A percentile compares a stretch with the other conserved stretches of the same genome.
phyloP scores from a whole-genome alignment of 805 yeast genomes.

The Sugiyamaella mastotermitis region DNA sequence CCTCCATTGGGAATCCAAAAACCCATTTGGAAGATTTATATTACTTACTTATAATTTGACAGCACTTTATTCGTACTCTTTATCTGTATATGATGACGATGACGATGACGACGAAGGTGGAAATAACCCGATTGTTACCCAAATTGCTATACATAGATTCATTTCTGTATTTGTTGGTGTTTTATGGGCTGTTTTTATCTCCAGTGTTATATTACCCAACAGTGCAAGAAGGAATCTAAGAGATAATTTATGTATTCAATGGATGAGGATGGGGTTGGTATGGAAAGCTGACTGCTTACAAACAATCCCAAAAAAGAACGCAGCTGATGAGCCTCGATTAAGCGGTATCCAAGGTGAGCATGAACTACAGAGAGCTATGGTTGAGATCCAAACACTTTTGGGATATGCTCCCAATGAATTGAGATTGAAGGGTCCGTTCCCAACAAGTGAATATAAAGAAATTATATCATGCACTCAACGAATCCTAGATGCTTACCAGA shows the following conservation, averaged over 20 bases:
- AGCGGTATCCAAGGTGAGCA: conserved; percentile 28
- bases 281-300: conserved; percentile 74
- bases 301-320: conserved; percentile 9
- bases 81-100: conserved; percentile 49
- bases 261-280: conserved; percentile 74
- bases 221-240: conserved; percentile 69
- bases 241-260: conserved; percentile 56
- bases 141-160: conserved; percentile 74
- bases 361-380: conserved; percentile 48
- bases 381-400: conserved; percentile 53
- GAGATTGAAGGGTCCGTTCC: conserved; percentile 69
- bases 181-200: conserved; percentile 67
- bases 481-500: conserved; percentile 70
- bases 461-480: conserved; percentile 52
- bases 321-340: conserved; percentile 11
- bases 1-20: conserved; percentile 55
- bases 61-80: conserved; percentile 66
- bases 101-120: conserved; percentile 62
- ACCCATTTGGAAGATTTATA: conserved; percentile 46
- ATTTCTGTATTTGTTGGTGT: conserved; percentile 68
- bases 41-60: conserved; percentile 73
- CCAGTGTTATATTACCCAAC: conserved; percentile 62
- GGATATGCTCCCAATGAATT: conserved; percentile 72
- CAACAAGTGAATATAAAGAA: conserved; percentile 43
- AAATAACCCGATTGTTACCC: conserved; percentile 56